Evolutionary conservation across 331 rosid species (phyloP).

Genomic region (Quercus phellos): DNA sequence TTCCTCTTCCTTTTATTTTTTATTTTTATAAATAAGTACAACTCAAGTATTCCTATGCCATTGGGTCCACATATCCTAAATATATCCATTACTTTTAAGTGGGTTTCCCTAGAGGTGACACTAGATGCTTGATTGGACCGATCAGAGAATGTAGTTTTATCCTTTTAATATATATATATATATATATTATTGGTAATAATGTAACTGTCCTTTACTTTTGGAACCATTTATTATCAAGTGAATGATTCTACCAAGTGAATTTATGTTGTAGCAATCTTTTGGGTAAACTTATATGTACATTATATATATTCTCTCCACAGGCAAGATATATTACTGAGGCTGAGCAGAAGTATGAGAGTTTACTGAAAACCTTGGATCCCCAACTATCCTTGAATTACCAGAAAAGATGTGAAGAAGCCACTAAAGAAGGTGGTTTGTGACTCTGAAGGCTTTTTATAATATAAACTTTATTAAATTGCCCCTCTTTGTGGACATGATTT

Average conservation of each 20-base stretch:
- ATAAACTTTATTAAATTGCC: not conserved
- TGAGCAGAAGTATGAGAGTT: slow-evolving; percentile 58
- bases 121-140: not conserved
- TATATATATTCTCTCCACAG: slow-evolving; percentile 29
- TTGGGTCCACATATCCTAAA: too few relatives aligned
- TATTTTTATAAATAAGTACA: not conserved
- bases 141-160: not conserved
- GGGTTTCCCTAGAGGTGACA: too few relatives aligned
- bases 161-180: not conserved
- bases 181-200: too few relatives aligned
- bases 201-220: not conserved
- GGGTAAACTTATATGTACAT: slow-evolving; percentile 2
- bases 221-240: not conserved
- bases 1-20: too few relatives aligned
- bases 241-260: not conserved
- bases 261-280: not conserved
- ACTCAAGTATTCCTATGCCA: not conserved
- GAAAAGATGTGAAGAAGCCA: slow-evolving; percentile 87
- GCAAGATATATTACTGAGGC: slow-evolving; percentile 76
- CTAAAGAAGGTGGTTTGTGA: slow-evolving; percentile 63
- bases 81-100: too few relatives aligned
- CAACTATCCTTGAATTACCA: slow-evolving; percentile 59
- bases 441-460: not conserved
- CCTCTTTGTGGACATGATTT: not conserved
- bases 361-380: slow-evolving; percentile 62